Conservation (phyloP, 306 rosid genomes). For the Abrus pulchellus region DNA sequence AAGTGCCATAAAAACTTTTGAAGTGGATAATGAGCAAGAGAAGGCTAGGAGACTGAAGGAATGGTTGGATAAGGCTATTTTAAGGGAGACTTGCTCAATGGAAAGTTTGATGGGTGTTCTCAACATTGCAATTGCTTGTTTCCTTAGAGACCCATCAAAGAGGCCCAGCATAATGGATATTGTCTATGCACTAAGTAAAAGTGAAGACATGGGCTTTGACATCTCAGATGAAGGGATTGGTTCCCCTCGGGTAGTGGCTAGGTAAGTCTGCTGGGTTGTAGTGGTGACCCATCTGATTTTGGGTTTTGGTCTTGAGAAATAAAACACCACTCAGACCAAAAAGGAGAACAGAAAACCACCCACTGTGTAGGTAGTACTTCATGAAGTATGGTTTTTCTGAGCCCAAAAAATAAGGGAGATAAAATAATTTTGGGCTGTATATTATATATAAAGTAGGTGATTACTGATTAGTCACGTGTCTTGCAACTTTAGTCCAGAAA, state of each 20-base stretch:
- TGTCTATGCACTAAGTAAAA: slow-evolving; percentile 77
- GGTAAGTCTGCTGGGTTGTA: slow-evolving; percentile 49
- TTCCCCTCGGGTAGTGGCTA: slow-evolving; percentile 60
- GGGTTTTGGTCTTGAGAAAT: background rate
- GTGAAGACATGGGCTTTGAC: slow-evolving; percentile 73
- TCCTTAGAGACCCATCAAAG: slow-evolving; percentile 75
- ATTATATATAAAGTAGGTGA: too few relatives aligned
- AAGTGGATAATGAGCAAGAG: slow-evolving; percentile 61
- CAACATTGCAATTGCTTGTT: slow-evolving; percentile 76
- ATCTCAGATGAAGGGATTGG: slow-evolving; percentile 70
- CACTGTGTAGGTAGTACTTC: background rate
- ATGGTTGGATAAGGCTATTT: slow-evolving; percentile 69
- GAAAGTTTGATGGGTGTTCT: slow-evolving; percentile 70
- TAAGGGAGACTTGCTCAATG: slow-evolving; percentile 64
- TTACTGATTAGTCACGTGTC: too few relatives aligned
- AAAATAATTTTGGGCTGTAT: too few relatives aligned
- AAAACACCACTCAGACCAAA: too few relatives aligned
- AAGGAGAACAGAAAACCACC: background rate
- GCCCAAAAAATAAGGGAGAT: too few relatives aligned
- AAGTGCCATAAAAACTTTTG: slow-evolving; percentile 55
- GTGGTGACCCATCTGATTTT: background rate
- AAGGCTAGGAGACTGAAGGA: slow-evolving; percentile 58
- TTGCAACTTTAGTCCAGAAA: too few relatives aligned
- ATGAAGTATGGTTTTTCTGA: background rate
- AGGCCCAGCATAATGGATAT: slow-evolving; percentile 88